Base-by-base conservation (phyloP, 2,329 filamentous ascomycete species). In the Atkinsonella hypoxylon region DNA sequence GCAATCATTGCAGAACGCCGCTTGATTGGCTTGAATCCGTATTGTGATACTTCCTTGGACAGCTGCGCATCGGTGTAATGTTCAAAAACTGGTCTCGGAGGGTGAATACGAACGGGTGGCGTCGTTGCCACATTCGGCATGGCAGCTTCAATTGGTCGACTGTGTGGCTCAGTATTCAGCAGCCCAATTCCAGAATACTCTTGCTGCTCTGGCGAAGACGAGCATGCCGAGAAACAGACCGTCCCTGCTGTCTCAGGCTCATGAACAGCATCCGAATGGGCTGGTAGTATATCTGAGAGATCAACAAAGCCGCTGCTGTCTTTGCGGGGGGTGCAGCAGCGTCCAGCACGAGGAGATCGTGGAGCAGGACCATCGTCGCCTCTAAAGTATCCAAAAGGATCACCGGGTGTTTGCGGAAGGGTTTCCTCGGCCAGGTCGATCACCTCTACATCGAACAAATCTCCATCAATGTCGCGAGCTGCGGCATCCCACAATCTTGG, bases 1-100 rank as follows among this genome's bases (percentile, higher is more conserved):
- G 78, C 71, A 53, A 90, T 81, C 82, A 87, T 88, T 9, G 79
- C 79, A 46, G 76, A 72, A 17, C 86, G 75, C 50, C 72, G 79
- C 61, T 82, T 87, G 31, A 89, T 70, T 1, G 82, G 70, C 61
- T 89, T 90, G 66, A 90, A 89, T 0, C 83, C 84, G 59, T 81
- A 89, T 0, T 72, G 70, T 5, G 75, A 68, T 43, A 90, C 68
- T 58, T 84, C 75, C 51, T 74, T 78, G 2, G 79, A 69, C 15
- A 90, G 68, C 52, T 85, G 78, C 9, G 72, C 66, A 54, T 84
- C 82, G 3, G 82, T 82, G 52, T 78, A 82, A 0, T 76, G 65
- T 40, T 77, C 73, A 53, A 77, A 89, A 11, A 78, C 75, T 2
- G 85, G 84, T 45, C 62, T 66, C 17, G 58, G 50, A 6, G 51